Conservation (phyloP, 306 rosid genomes). For the Cucurbita ficifolia region DNA sequence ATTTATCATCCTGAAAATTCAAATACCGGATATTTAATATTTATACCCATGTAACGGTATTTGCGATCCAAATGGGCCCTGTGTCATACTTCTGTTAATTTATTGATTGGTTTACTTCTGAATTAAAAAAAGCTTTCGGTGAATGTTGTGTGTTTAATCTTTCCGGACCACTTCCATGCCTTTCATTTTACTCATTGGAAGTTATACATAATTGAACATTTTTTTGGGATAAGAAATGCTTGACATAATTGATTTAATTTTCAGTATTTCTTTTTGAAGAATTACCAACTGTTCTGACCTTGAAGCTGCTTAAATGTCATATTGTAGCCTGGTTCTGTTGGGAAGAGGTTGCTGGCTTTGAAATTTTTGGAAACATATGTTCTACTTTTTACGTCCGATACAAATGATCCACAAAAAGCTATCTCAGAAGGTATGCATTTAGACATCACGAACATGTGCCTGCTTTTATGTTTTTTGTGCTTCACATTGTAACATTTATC, state of each 20-base stretch:
- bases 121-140: background rate
- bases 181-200: background rate
- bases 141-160: background rate
- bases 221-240: background rate
- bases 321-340: conserved; percentile 72
- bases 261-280: background rate
- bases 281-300: conserved; percentile 15
- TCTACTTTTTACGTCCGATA: conserved; percentile 55
- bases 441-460: background rate
- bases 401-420: conserved; percentile 38
- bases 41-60: too few species aligned
- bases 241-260: background rate
- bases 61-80: too few species aligned
- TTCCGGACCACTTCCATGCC: background rate
- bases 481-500: background rate
- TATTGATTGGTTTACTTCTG: background rate
- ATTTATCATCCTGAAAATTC: too few species aligned
- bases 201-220: background rate
- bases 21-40: too few species aligned
- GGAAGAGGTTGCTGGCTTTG: conserved; percentile 63
- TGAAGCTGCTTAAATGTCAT: conserved; percentile 26
- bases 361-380: conserved; percentile 83
- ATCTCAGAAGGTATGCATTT: conserved; percentile 51
- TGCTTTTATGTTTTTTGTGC: background rate
- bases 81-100: background rate